Evolutionary conservation across 495 filamentous ascomycete genomes (phyloP).

Genomic region (Tuber magnatum): DNA sequence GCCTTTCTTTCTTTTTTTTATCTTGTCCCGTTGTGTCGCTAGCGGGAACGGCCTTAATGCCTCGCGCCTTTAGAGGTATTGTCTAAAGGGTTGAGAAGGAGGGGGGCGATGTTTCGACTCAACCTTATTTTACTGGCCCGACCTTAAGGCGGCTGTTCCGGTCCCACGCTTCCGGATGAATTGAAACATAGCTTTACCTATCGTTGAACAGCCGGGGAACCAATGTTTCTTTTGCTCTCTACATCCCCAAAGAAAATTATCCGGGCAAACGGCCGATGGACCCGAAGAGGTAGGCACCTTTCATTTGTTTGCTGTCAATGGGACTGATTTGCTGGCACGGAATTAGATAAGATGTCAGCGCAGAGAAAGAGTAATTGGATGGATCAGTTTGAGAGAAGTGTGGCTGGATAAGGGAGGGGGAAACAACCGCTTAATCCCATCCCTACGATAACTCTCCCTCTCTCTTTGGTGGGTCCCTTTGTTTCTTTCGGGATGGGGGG

Average conservation of each 20-base stretch:
- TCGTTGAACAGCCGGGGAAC: not conserved
- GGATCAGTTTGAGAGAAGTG: not conserved
- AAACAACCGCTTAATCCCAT: not conserved
- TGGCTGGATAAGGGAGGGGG: not conserved
- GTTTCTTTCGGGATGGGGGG: not conserved
- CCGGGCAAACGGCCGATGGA: not conserved
- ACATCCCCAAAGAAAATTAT: conserved; percentile 5
- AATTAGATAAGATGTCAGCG: not conserved
- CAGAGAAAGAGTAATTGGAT: not conserved
- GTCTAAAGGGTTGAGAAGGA: not conserved
- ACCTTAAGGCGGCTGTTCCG: not conserved
- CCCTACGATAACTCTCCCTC: not conserved
- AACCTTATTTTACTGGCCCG: not conserved
- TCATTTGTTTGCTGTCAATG: not conserved
- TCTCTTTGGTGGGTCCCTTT: not conserved
- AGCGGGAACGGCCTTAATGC: not conserved
- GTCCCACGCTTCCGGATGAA: conserved; percentile 5
- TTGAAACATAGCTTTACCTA: not conserved
- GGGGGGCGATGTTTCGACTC: not conserved
- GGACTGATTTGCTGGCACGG: not conserved
- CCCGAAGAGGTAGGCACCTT: not conserved
- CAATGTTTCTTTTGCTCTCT: conserved; percentile 1
- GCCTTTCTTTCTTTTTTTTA: not conserved
- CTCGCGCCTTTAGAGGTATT: not conserved
- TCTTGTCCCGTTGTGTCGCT: not conserved